Evolutionary conservation across 1,284 basidiomycete species (phyloP), one percentile per base, ranked within the genome.

Genomic region (Gymnopus androsaceus): DNA sequence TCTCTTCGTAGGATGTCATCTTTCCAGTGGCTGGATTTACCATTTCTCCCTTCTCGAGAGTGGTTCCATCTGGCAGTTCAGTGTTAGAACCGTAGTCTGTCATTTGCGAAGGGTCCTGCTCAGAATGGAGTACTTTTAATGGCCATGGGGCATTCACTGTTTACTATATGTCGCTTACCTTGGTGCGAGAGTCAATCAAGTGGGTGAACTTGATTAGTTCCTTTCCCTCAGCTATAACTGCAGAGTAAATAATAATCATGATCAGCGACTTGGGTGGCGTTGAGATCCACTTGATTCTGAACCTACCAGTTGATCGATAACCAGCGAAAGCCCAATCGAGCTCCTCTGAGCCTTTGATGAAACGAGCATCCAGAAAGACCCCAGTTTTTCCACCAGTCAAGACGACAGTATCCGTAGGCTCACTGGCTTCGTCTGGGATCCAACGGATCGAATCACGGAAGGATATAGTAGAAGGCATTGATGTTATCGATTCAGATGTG

Each of bases 241-340:
- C 19, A 30, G 3, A 33, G 31, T 3, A 9, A 46, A 4, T 5
- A 28, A n/a, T 17, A 6, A 19, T n/a, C n/a, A n/a, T n/a, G n/a
- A n/a, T n/a, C n/a, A n/a, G n/a, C n/a, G n/a, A n/a, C n/a, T n/a
- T n/a, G n/a, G n/a, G n/a, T n/a, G n/a, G n/a, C n/a, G n/a, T n/a
- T n/a, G n/a, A 15, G 12, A 23, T 40, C 6, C 14, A 9, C 23
- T 31, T 4, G 11, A 12, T 49, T 4, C 23, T 30, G 14, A 4
- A 51, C 23, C 9, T 47, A 64, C 67, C 60, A n/a, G 56, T 61
- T 3, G 58, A 58, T 19, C 70, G 64, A 58, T 68, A 69, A 25
- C 72, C 72, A 19, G 71, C 72, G 57, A 72, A 68, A 1, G 67
- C 72, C 72, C 70, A 74, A 36, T 73, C 70, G 9, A 72, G 59